These are phyloP conservation scores for Candida easanensis DNA, from an alignment of 805 yeast species.

Conservation along the genomic window DNA sequence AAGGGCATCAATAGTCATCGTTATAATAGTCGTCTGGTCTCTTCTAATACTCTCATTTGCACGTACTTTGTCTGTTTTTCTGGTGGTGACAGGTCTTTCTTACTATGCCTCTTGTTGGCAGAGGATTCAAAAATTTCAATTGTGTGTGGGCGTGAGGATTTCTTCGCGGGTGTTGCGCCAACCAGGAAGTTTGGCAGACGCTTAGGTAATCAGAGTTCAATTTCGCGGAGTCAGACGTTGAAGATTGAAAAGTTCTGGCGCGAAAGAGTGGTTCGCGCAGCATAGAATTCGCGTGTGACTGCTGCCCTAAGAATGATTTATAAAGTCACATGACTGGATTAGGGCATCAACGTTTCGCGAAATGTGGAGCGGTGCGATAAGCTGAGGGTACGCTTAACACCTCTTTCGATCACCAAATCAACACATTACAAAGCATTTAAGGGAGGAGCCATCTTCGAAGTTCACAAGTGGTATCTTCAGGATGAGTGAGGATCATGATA, in stretches of 20 bases:
- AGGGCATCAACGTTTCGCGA: not conserved
- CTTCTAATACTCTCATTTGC: not conserved
- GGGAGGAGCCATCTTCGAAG: too few species aligned
- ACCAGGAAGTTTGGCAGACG: slow-evolving; percentile 4
- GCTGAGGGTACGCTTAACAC: not conserved
- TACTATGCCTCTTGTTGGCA: slow-evolving; percentile 1
- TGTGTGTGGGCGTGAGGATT: slow-evolving; percentile 21
- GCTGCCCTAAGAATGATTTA: slow-evolving; percentile 2
- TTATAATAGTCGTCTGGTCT: slow-evolving; percentile 1
- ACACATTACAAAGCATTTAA: too few species aligned
- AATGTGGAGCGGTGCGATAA: not conserved
- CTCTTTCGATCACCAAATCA: too few species aligned
- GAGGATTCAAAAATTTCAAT: slow-evolving; percentile 26
- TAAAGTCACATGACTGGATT: slow-evolving; percentile 1
- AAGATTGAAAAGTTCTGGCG: slow-evolving; percentile 2
- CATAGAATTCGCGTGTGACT: slow-evolving; percentile 2
- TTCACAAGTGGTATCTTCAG: too few species aligned
- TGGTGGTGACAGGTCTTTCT: slow-evolving; percentile 6
- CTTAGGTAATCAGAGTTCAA: slow-evolving; percentile 8
- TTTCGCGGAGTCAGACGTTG: slow-evolving; percentile 3
- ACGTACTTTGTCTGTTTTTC: slow-evolving; percentile 29
- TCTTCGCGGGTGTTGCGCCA: slow-evolving; percentile 15
- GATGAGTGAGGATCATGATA: slow-evolving; percentile 14
- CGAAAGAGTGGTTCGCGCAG: slow-evolving; percentile 6
- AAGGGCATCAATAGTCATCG: not conserved